Conservation (phyloP, 2,329 filamentous ascomycete species). For the Colletotrichum salicis region DNA sequence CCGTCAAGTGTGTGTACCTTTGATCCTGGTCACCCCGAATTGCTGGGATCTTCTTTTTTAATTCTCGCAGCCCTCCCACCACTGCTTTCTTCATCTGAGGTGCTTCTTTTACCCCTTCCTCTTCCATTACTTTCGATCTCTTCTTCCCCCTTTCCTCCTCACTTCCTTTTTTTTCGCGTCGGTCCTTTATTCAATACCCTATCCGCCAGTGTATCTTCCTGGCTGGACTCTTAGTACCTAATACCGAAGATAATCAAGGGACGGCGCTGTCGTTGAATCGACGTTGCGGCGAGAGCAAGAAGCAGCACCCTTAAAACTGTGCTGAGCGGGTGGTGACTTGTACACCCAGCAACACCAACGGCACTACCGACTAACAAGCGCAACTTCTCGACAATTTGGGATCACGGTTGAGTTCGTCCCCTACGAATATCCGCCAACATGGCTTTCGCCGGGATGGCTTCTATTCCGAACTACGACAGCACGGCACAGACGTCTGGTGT, state of each 20-base stretch:
- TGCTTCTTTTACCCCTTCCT: slow-evolving; percentile 23
- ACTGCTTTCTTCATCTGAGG: background rate
- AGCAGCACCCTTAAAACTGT: background rate
- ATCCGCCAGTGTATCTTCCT: background rate
- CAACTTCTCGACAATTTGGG: background rate
- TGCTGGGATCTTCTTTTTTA: slow-evolving; percentile 26
- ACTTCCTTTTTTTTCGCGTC: slow-evolving; percentile 11
- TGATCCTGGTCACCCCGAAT: slow-evolving; percentile 18
- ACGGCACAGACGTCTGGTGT: slow-evolving; percentile 56
- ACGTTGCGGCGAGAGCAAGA: background rate
- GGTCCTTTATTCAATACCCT: slow-evolving; percentile 12
- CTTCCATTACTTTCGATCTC: background rate
- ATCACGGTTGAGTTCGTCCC: slow-evolving; percentile 1
- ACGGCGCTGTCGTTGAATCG: background rate
- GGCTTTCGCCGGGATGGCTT: slow-evolving; percentile 52
- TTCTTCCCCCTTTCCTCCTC: background rate
- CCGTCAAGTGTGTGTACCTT: background rate
- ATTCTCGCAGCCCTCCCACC: slow-evolving; percentile 7
- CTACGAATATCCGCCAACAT: slow-evolving; percentile 40
- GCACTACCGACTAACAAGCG: slow-evolving; percentile 18
- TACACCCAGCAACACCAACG: background rate
- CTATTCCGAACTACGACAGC: slow-evolving; percentile 59
- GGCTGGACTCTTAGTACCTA: slow-evolving; percentile 14
- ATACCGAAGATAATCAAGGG: slow-evolving; percentile 7
- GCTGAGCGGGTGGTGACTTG: slow-evolving; percentile 17